Evolutionary conservation across 345 rosid genomes (phyloP), one percentile per base, ranked within the genome.

Genomic region (Bruguiera gymnorhiza): DNA sequence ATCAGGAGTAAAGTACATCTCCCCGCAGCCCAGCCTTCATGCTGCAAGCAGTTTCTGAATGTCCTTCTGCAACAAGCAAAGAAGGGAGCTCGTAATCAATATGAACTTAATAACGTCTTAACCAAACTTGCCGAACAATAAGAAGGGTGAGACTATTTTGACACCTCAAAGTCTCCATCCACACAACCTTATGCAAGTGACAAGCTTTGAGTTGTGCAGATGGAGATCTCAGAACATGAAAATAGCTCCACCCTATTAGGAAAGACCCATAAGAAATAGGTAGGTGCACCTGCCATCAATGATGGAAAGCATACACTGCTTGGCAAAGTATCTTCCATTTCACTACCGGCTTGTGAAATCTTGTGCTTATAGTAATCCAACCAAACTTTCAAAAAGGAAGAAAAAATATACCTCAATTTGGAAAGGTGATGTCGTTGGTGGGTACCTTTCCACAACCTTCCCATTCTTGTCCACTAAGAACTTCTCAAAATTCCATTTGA

Each of bases 41-140:
- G 90, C 82, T 0, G 86, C 85, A 7, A 87, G 75, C 30, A 89
- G 87, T 84, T 83, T 86, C 80, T 83, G 82, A 52, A 87, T 74
- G 83, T 89, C 96, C 80, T 82, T 87, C 96, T 89, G 90, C 69
- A 80, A 46, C 24, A 77, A 15, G 65, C 9, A 69, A 8, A 46
- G 27, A 39, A 5, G 27, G 15, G 32, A 58, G 37, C 65, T 56
- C 39, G 6, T 26, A 8, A 29, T 20, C n/a, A 61, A 50, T 34
- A 34, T 43, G 21, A 23, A 30, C 59, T 51, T 20, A 32, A n/a
- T 8, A n/a, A 1, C 30, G 3, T 23, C 30, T 56, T 56, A 27
- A 56, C 29, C 16, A 27, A 55, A 55, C 5, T 55, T 55, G 13
- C 2, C 16, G 4, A 39, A 11, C 2, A 39, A 39, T 39, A 9